Evolutionary conservation across 805 yeast species (phyloP), one percentile per base, ranked within the genome.

Genomic region (Lachancea thermotolerans): DNA sequence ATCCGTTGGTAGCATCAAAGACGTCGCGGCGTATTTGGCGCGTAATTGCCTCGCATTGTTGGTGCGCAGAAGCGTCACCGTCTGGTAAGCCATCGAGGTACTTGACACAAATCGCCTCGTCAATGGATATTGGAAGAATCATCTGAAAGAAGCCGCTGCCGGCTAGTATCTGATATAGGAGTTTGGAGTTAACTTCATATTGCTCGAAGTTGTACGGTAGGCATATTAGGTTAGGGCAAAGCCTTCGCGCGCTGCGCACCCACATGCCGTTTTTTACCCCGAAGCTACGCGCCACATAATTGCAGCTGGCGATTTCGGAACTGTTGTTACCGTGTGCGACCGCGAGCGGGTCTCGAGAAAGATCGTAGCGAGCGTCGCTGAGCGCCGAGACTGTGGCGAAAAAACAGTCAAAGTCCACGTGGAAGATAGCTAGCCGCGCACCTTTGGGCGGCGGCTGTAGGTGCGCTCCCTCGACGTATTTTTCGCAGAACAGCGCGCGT

Each of bases 181-280:
- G 63, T 21, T 73, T 70, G 0, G 97, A 86, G 15, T 74, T 73
- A 29, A 57, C 54, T 58, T 85, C 93, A 58, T 89, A 89, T 5
- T 75, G 74, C 4, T 73, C 78, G 61, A 90, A 91, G 50, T 87
- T 83, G 58, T 88, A 87, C 7, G 79, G 82, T 14, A 91, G 54
- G 17, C 78, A 71, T 0, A 78, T 66, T 31, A 91, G 60, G 3
- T 77, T 66, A 0, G 93, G 95, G 55, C 97, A 86, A 30, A 77
- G 48, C 33, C 65, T 62, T 49, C 65, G 69, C 0, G 97, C 98
- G 1, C 68, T 52, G 1, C 79, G 68, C 1, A 86, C 75, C 95
- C 97, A 93, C 93, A 84, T 86, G 0, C 98, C 98, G 59, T 93
- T 90, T 25, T 60, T 68, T 4, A 91, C 81, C 0, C 98, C 98